Conservation (phyloP, 1,139 yeast species). For the Yamadazyma pseudoaaseri region DNA sequence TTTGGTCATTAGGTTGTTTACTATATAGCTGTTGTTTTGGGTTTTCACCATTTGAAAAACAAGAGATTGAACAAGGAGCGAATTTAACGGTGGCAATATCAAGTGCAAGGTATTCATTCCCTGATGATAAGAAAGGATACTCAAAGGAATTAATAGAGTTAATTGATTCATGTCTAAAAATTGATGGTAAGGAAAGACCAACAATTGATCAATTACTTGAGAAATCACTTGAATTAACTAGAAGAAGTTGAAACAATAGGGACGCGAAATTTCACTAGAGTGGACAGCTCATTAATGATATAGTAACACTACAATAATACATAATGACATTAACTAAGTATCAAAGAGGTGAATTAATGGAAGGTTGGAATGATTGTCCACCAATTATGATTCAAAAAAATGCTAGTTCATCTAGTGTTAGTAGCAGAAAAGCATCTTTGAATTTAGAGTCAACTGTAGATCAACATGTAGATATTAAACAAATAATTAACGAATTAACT, state of each 20-base stretch:
- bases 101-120: constrained; percentile 68
- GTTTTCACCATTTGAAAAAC: constrained; percentile 82
- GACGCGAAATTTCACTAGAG: neutral
- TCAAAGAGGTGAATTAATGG: constrained; percentile 41
- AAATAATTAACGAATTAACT: constrained; percentile 15
- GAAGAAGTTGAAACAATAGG: constrained; percentile 8
- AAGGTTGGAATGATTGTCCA: constrained; percentile 53
- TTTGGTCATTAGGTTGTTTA: constrained; percentile 90
- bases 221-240: constrained; percentile 35
- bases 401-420: constrained; percentile 8
- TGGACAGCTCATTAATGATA: neutral
- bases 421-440: constrained; percentile 1
- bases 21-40: constrained; percentile 76
- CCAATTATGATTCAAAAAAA: constrained; percentile 15
- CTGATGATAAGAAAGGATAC: constrained; percentile 45
- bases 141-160: constrained; percentile 54
- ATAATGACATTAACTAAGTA: constrained; percentile 35
- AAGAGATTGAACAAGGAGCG: constrained; percentile 80
- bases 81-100: constrained; percentile 74
- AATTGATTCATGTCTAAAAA: constrained; percentile 57
- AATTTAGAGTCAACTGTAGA: neutral
- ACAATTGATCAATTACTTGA: constrained; percentile 56
- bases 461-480: constrained; percentile 5
- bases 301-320: constrained; percentile 1
- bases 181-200: constrained; percentile 64